phyloP scores from a whole-genome alignment of 805 yeast genomes.

The Candida dendrica region DNA sequence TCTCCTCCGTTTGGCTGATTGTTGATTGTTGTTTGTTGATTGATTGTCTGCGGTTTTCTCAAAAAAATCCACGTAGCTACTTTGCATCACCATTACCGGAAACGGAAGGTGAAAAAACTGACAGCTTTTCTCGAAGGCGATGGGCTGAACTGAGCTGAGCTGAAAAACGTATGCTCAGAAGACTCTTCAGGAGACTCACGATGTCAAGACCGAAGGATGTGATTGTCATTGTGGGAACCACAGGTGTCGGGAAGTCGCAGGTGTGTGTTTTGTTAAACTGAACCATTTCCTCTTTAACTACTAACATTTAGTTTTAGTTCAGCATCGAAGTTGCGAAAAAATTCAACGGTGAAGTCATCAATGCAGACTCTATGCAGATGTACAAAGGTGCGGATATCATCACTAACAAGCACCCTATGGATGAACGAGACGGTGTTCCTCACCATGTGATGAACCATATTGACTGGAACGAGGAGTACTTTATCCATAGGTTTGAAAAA shows the following conservation, averaged over 20 bases:
- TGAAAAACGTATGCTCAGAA: background rate
- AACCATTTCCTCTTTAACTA: background rate
- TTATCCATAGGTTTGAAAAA: conserved; percentile 65
- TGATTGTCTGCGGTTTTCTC: background rate
- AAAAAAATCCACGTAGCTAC: background rate
- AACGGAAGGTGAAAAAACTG: background rate
- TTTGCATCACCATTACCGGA: background rate
- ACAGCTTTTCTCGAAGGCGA: background rate
- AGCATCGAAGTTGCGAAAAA: conserved; percentile 71
- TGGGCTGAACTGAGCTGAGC: background rate
- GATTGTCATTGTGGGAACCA: conserved; percentile 76
- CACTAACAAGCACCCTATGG: conserved; percentile 86
- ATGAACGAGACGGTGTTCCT: conserved; percentile 63
- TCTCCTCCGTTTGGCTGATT: too few species aligned
- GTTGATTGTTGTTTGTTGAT: background rate
- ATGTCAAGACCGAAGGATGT: conserved; percentile 24
- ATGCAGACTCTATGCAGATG: conserved; percentile 97
- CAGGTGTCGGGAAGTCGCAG: conserved; percentile 92
- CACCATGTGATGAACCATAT: conserved; percentile 90
- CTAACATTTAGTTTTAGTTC: conserved; percentile 31
- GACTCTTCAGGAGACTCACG: background rate
- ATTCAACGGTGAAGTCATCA: conserved; percentile 82
- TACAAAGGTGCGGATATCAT: conserved; percentile 66
- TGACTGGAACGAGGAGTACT: conserved; percentile 73
- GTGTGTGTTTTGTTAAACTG: conserved; percentile 22